Evolutionary conservation across 2,329 filamentous ascomycete genomes (phyloP).

Genomic region (Neonectria ditissima): DNA sequence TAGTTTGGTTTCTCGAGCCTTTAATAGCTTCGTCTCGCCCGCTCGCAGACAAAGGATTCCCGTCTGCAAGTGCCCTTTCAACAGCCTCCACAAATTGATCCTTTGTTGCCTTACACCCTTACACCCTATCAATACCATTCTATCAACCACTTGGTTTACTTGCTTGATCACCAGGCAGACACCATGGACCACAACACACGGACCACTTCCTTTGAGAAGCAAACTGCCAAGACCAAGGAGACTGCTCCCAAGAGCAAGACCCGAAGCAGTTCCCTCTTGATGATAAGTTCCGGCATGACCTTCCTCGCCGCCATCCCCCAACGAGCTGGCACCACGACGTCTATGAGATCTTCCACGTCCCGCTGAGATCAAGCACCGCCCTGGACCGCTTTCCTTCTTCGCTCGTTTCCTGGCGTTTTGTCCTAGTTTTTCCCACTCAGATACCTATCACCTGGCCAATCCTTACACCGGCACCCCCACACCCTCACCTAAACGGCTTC

Average conservation of each 20-base stretch:
- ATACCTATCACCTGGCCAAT: conserved; percentile 11
- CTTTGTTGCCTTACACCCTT: neutral
- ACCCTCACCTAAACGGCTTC: conserved; percentile 2
- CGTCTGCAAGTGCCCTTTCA: conserved; percentile 5
- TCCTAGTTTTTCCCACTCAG: conserved; percentile 13
- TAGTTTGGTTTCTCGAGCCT: conserved; percentile 29
- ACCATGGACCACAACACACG: conserved; percentile 40
- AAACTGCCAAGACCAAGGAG: conserved; percentile 42
- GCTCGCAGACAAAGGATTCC: conserved; percentile 36
- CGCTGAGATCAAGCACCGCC: conserved; percentile 34
- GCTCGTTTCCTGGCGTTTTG: conserved; percentile 33
- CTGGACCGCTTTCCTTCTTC: conserved; percentile 26
- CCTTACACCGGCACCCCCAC: neutral
- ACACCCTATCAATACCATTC: conserved; percentile 8
- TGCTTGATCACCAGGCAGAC: conserved; percentile 1
- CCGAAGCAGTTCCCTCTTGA: conserved; percentile 43
- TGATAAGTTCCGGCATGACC: conserved; percentile 46
- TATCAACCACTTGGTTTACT: conserved; percentile 2
- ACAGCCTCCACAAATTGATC: conserved; percentile 14
- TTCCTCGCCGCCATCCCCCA: conserved; percentile 45
- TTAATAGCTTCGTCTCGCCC: conserved; percentile 40
- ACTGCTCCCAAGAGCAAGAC: conserved; percentile 37
- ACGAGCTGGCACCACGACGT: conserved; percentile 33
- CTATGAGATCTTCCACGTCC: conserved; percentile 44
- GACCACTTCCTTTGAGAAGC: conserved; percentile 44